Evolutionary conservation across 331 rosid genomes (phyloP).

Genomic region (Arachis monticola): DNA sequence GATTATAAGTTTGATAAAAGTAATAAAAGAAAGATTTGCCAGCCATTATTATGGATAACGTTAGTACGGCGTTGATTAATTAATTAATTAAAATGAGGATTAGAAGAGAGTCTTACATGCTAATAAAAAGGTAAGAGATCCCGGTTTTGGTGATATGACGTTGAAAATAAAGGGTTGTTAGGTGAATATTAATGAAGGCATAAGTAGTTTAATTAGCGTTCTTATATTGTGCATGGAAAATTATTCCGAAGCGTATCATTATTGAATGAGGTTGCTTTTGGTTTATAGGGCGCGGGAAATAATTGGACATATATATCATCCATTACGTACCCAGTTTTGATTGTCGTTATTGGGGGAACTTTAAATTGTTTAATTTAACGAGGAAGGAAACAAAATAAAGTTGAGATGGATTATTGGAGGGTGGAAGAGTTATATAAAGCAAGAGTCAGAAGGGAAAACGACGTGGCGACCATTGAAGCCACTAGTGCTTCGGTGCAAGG

Average conservation of each 20-base stretch:
- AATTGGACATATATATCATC: not conserved
- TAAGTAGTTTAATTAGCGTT: not conserved
- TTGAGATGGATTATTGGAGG: not conserved
- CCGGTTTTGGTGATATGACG: slow-evolving; percentile 1
- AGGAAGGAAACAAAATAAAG: not conserved
- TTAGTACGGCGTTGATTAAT: not conserved
- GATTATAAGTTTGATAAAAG: not conserved
- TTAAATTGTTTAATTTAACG: not conserved
- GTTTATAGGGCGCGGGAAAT: not conserved
- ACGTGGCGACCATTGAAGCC: slow-evolving; percentile 49
- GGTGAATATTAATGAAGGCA: slow-evolving; percentile 4
- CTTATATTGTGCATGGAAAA: not conserved
- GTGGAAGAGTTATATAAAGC: not conserved
- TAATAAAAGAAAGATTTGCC: not conserved
- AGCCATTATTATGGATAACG: not conserved
- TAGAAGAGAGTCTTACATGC: not conserved
- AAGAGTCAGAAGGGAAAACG: not conserved
- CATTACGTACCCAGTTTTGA: not conserved
- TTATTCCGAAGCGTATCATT: not conserved
- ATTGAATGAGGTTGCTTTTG: not conserved
- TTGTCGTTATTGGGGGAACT: not conserved
- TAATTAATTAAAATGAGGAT: not conserved
- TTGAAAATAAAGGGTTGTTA: slow-evolving; percentile 19
- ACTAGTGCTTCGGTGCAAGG: slow-evolving; percentile 48
- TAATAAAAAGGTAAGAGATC: slow-evolving; percentile 16